These are phyloP conservation scores for Suillus clintonianus DNA, from an alignment of 768 basidiomycete genomes.

Conservation along the genomic window DNA sequence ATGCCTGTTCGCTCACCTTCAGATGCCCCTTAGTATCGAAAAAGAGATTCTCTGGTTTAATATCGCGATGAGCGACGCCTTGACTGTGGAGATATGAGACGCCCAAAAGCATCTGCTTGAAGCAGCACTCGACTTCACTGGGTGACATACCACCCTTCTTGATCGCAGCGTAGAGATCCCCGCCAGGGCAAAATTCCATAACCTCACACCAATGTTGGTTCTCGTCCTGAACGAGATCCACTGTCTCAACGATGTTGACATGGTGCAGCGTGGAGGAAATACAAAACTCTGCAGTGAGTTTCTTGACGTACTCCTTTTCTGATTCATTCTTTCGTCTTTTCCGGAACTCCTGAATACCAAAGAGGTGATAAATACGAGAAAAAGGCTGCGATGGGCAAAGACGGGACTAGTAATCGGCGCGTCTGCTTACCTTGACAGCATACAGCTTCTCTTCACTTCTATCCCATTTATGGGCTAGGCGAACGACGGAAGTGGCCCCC, in stretches of 20 bases:
- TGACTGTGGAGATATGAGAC: slow-evolving; percentile 92
- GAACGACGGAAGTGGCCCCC: slow-evolving; percentile 96
- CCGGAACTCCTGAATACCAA: slow-evolving; percentile 79
- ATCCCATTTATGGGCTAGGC: slow-evolving; percentile 99
- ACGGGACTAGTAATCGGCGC: neutral
- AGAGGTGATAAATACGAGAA: neutral
- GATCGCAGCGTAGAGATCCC: slow-evolving; percentile 97
- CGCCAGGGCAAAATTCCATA: slow-evolving; percentile 99
- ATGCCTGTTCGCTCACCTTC: slow-evolving; percentile 61
- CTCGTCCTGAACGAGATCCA: slow-evolving; percentile 99
- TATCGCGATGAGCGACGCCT: slow-evolving; percentile 96
- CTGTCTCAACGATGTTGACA: slow-evolving; percentile 95
- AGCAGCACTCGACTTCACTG: slow-evolving; percentile 94
- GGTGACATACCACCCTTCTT: slow-evolving; percentile 94
- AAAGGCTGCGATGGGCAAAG: neutral
- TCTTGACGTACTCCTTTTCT: slow-evolving; percentile 99
- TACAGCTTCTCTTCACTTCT: slow-evolving; percentile 94
- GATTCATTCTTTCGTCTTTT: slow-evolving; percentile 97
- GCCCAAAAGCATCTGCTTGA: slow-evolving; percentile 92
- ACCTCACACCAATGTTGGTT: slow-evolving; percentile 97
- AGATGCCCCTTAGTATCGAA: slow-evolving; percentile 91
- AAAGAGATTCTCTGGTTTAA: slow-evolving; percentile 97
- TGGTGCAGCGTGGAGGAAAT: slow-evolving; percentile 96
- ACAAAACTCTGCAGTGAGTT: slow-evolving; percentile 98
- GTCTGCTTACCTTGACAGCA: slow-evolving; percentile 83